A percentile compares a stretch with the other conserved stretches of the same genome.
Conservation (phyloP, 495 filamentous ascomycete species). For the Xylaria venustula region DNA sequence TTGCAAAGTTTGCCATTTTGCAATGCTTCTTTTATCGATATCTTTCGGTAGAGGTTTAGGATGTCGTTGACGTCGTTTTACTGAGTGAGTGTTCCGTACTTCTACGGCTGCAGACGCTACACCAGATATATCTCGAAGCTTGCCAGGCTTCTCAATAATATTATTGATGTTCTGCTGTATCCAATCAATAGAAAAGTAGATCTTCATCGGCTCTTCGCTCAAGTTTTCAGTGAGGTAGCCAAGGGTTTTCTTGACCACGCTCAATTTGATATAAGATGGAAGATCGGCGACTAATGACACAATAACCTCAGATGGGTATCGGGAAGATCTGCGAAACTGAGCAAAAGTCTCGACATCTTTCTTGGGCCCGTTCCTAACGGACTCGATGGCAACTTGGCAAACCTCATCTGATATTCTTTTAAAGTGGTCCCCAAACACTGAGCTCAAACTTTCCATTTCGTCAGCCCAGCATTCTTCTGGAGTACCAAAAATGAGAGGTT, state of each 20-base stretch:
- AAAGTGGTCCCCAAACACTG: slow-evolving; percentile 75
- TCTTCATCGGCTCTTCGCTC: slow-evolving; percentile 75
- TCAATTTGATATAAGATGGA: slow-evolving; percentile 91
- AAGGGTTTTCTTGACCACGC: slow-evolving; percentile 76
- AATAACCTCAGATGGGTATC: slow-evolving; percentile 79
- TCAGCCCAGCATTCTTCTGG: slow-evolving; percentile 72
- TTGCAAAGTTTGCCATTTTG: slow-evolving; percentile 46
- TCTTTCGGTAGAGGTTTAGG: slow-evolving; percentile 51
- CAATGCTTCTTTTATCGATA: slow-evolving; percentile 38
- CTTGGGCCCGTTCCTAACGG: slow-evolving; percentile 42
- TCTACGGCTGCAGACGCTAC: slow-evolving; percentile 60
- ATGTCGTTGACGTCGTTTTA: slow-evolving; percentile 43
- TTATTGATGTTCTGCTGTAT: slow-evolving; percentile 71
- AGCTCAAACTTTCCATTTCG: slow-evolving; percentile 74
- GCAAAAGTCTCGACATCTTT: slow-evolving; percentile 42
- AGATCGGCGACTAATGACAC: slow-evolving; percentile 65
- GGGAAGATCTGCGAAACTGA: slow-evolving; percentile 51
- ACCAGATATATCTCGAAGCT: slow-evolving; percentile 75
- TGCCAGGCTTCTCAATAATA: slow-evolving; percentile 80
- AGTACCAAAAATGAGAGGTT: slow-evolving; percentile 39
- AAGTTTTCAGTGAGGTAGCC: slow-evolving; percentile 64
- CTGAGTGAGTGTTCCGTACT: slow-evolving; percentile 26
- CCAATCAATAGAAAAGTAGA: slow-evolving; percentile 89
- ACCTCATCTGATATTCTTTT: slow-evolving; percentile 52
- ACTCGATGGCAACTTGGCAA: slow-evolving; percentile 60